Base-by-base conservation (phyloP, 495 filamentous ascomycete genomes). In the Xylaria nigripes region DNA sequence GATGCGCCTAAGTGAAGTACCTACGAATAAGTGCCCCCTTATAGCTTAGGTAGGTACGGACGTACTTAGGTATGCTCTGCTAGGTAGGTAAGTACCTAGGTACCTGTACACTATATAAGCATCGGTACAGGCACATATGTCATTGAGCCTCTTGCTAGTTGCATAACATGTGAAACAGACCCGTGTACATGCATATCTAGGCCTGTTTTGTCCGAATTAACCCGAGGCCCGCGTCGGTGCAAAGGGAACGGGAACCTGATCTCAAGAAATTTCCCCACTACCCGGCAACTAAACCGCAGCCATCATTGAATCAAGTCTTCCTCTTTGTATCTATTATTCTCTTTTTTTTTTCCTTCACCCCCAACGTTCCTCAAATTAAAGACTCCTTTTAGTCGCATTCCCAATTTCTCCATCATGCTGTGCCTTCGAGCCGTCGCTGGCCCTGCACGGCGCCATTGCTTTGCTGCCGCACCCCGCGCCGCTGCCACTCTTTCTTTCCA, bases 401-500 rank as follows among this genome's bases (percentile, higher is more conserved):
- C 46, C 53, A 58, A 51, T 51, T 58, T 45, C 32, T 58, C 60
- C 60, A 76, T 57, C 50, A 81, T 81, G 78, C 64, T 79, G 58
- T 65, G 71, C 66, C 68, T 76, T 62, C 75, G 76, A 60, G 71
- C 70, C 54, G 68, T 74, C 60, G 73, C 72, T 69, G 76, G 70
- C 45, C 74, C 77, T 61, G 66, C 70, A 66, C 72, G 73, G 68
- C 73, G 72, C 65, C 78, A 79, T 60, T 75, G 66, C 67, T 64
- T 76, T 43, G 67, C 70, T 52, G 62, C 71, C 40, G 72, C 66
- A 53, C 69, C 73, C 54, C 73, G 73, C 61, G 68, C 73, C 51
- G 67, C 72, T 56, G 65, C 69, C 59, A 56, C 69, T 60, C 57
- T 75, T 54, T 70, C 72, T 53, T 59, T 76, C 61, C 65, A 73